Evolutionary conservation across 2,329 filamentous ascomycete genomes (phyloP), one percentile per base, ranked within the genome.

Genomic region (Colletotrichum sp.): DNA sequence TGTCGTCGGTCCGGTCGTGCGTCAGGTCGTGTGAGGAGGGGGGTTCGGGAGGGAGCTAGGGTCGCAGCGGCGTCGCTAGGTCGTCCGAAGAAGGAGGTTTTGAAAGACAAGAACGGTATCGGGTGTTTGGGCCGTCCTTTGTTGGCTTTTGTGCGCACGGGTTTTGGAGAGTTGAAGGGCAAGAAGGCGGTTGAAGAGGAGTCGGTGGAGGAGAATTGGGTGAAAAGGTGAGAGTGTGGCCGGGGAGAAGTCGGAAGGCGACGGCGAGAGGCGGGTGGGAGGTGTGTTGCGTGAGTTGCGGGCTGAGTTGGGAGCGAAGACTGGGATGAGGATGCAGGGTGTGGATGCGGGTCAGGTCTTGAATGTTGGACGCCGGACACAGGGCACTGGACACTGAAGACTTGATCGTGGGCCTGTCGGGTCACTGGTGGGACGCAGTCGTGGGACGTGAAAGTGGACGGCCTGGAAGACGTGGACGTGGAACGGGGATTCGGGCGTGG

Each of bases 391-490:
- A 21, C 43, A 51, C 43, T 66, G 70, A 68, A 70, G 64, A 65
- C 70, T 54, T 36, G 68, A 73, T 73, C 67, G 67, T 70, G 54
- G 70, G 59, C 61, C 61, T 73, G 33, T 66, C 36, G 70, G 70
- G 66, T 51, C 43, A 51, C 43, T 24, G n/a, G 43, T 21, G 43
- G 43, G 55, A 67, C 66, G 57, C 33, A 51, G 62, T 51, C 38
- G 54, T 57, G 54, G 43, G 43, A 51, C 43, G 43, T 51, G 43
- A 51, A 51, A 51, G 43, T 51, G n/a, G 43, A 51, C n/a, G n/a
- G 43, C 43, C 43, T 51, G 43, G 43, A 21, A 51, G 31, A 61
- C 31, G 57, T 61, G 24, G 38, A 64, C 61, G 51, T 58, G 64
- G 64, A 51, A 66, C 65, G 65, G 54, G 66, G 66, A 68, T 47